Evolutionary conservation across 805 yeast genomes (phyloP).

Genomic region (Grigorovia humatica): DNA sequence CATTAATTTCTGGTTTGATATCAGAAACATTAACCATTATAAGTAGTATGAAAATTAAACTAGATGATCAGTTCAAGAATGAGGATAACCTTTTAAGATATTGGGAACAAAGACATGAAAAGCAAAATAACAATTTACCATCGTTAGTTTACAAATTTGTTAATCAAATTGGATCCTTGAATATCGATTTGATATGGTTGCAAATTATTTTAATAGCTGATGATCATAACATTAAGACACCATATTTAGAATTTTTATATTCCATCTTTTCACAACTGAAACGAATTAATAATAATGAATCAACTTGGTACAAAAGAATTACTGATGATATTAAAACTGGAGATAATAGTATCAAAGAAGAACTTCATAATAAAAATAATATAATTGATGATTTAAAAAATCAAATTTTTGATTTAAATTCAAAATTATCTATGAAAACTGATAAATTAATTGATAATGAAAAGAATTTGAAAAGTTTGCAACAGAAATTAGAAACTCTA

Average conservation of each 20-base stretch:
- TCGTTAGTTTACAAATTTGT: slow-evolving; percentile 56
- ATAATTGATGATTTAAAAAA: slow-evolving; percentile 9
- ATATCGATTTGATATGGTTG: slow-evolving; percentile 64
- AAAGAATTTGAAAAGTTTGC: slow-evolving; percentile 2
- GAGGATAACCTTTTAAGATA: slow-evolving; percentile 47
- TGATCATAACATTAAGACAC: slow-evolving; percentile 76
- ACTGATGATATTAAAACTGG: slow-evolving; percentile 1
- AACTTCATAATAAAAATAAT: slow-evolving; percentile 2
- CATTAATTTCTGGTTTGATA: slow-evolving; percentile 70
- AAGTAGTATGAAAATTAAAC: slow-evolving; percentile 66
- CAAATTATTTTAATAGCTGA: slow-evolving; percentile 89
- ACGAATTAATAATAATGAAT: slow-evolving; percentile 35
- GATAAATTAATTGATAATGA: slow-evolving; percentile 4
- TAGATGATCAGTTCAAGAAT: slow-evolving; percentile 55
- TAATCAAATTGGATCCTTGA: slow-evolving; percentile 42
- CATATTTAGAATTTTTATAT: slow-evolving; percentile 80
- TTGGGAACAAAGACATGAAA: slow-evolving; percentile 37
- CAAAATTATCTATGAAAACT: slow-evolving; percentile 11
- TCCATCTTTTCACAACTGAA: slow-evolving; percentile 62
- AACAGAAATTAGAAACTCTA: background rate
- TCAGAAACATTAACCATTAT: slow-evolving; percentile 64
- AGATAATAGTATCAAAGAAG: background rate
- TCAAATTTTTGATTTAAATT: slow-evolving; percentile 10
- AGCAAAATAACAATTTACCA: slow-evolving; percentile 36
- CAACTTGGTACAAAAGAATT: slow-evolving; percentile 25